Base-by-base conservation (phyloP, 2,329 filamentous ascomycete species). In the Colletotrichum godetiae region DNA sequence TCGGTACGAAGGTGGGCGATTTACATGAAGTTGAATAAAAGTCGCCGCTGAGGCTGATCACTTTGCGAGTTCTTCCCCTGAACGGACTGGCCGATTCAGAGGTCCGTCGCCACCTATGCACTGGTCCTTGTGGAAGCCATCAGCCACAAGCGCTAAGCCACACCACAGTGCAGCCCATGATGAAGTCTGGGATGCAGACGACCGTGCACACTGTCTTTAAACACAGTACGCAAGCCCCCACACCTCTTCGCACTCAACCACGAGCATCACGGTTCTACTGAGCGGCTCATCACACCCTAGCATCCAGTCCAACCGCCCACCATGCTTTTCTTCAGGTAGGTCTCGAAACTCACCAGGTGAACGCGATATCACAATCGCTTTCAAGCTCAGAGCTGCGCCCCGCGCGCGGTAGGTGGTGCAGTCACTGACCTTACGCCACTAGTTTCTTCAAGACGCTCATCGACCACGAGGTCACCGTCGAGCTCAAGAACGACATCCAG, bases 381-480 rank as follows among this genome's bases (percentile, higher is more conserved):
- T 8, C 15, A 6, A 12, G 3, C 11, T 11, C 0, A 3, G 19
- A 31, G 37, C 24, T 8, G 5, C 13, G 12, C 1, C 10, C 19
- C 46, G 27, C 31, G 62, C 27, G 4, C 8, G 42, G 19, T 10
- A 15, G 37, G 10, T 49, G 42, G 22, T 53, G 13, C 35, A 7
- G 33, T 15, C 27, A 60, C 67, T 73, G 37, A 73, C 67, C 60
- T 29, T 57, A 29, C 60, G 15, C 67, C 52, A 37, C 46, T n/a
- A 97, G 94, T 87, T 98, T 98, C 88, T 98, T 98, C 92, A 98
- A 98, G 85, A 98, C 96, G 67, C 93, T 98, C 80, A 97, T 98
- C 82, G 97, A 98, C 87, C 93, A 97, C 78, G 92, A 97, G 87
- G 95, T 99, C 80, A 98, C 95, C 59, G 95, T 99, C 82, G 97